Evolutionary conservation across 1,139 yeast species (phyloP).

Genomic region (Sugiyamaella paludigena): DNA sequence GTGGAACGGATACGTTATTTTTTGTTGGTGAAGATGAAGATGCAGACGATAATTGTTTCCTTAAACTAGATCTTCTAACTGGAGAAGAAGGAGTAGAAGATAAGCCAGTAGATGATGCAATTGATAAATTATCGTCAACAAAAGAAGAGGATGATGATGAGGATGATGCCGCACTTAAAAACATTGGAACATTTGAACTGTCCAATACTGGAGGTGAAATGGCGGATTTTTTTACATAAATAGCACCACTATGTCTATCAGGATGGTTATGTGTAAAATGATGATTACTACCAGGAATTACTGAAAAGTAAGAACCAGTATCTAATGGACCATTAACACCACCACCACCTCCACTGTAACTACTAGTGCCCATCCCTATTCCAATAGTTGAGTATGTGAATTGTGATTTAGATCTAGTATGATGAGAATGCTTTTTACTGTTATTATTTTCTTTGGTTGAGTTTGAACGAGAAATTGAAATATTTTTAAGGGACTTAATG

Average conservation of each 20-base stretch:
- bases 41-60: neutral
- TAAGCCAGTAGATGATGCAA: too few species aligned
- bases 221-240: neutral
- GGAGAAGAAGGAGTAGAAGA: slow-evolving; percentile 8
- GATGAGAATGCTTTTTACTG: neutral
- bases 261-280: too few species aligned
- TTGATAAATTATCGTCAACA: neutral
- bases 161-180: slow-evolving; percentile 1
- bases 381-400: neutral
- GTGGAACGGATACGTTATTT: too few species aligned
- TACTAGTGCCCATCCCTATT: neutral
- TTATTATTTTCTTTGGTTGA: too few species aligned
- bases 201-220: neutral
- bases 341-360: neutral
- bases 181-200: neutral
- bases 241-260: neutral
- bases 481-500: neutral
- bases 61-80: slow-evolving; percentile 2
- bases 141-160: neutral
- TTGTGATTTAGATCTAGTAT: slow-evolving; percentile 3
- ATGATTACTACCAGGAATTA: too few species aligned
- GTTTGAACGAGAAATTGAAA: too few species aligned
- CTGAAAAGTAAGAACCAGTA: too few species aligned
- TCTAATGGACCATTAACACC: neutral
- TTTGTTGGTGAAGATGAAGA: too few species aligned